Base-by-base conservation (phyloP, 23 red algal genomes). In the Gracilaria gracilis region DNA sequence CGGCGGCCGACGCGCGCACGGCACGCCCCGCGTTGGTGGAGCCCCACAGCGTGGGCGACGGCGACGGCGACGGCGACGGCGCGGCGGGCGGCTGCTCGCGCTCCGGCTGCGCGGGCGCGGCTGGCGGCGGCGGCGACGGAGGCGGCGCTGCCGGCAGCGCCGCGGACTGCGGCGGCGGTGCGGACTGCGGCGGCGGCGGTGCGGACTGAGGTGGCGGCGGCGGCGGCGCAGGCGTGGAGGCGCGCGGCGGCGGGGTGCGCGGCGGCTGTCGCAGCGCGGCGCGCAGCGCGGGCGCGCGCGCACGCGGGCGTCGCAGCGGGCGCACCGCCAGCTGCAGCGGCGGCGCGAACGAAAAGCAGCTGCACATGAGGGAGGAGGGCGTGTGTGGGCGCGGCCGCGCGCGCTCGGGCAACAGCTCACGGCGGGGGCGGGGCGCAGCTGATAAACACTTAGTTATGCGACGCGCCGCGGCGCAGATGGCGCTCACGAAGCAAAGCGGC, bases 31-130 rank as follows among this genome's bases (percentile, higher is more conserved):
- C 64, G 65, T 44, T 17, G 0, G 66, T 49, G 62, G 64, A 33
- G 83, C 34, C 65, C 36, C 14, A 72, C 53, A 42, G 71, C 27
- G 51, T 67, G 85, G 65, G 83, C 14, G 61, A 13, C 58, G 29
- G 75, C 36, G 75, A 7, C 19, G 4, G 51, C 9, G 75, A 23
- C 28, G 75, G 75, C 21, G 71, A 33, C 62, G 67, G 72, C 29
- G 69, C 12, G 31, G 84, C 39, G 82, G 25, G 46, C 51, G 82
- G 82, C 8, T 59, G 59, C 32, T 17, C 39, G 75, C 23, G 9
- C 4, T 47, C 7, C 24, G 77, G 31, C 28, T 38, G 15, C 34
- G 40, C 6, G 14, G 62, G 36, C 11, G 81, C 7, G 59, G 58
- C 59, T 31, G 57, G 36, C 53, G 50, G 42, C n/a, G 55, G 55